Conservation (phyloP, 805 yeast species). For the Danielia reshetovae region DNA sequence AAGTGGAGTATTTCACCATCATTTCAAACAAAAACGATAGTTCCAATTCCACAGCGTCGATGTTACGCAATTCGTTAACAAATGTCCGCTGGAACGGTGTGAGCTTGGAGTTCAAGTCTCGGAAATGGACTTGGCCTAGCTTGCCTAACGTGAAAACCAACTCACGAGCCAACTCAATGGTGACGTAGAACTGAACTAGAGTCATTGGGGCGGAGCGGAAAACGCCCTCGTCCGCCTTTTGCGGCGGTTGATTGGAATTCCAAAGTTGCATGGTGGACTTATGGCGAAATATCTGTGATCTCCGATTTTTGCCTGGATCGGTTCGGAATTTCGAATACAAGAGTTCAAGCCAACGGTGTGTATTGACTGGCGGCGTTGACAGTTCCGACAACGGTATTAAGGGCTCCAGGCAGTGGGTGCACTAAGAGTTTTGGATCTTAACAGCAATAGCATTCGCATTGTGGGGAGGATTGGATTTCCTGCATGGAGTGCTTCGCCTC, state of each 20-base stretch:
- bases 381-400: no score
- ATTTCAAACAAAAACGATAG: slow-evolving; percentile 23
- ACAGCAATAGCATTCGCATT: no score
- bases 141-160: slow-evolving; percentile 36
- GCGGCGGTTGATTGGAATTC: no score
- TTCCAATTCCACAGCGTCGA: slow-evolving; percentile 33
- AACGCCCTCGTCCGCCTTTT: slow-evolving; percentile 28
- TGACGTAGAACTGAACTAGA: slow-evolving; percentile 45
- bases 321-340: no score
- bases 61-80: slow-evolving; percentile 34
- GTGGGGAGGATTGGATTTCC: no score
- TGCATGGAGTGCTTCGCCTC: no score
- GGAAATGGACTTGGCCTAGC: slow-evolving; percentile 40
- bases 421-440: no score
- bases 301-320: no score
- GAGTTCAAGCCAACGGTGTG: no score
- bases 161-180: slow-evolving; percentile 43
- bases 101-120: slow-evolving; percentile 46
- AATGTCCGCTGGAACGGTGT: slow-evolving; percentile 46
- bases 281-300: no score
- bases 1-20: slow-evolving; percentile 29
- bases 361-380: no score
- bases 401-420: no score
- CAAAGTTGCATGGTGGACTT: not conserved
- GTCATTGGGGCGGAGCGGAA: slow-evolving; percentile 49